Conservation (phyloP, 2,329 filamentous ascomycete species). For the Alternaria ethzedia region DNA sequence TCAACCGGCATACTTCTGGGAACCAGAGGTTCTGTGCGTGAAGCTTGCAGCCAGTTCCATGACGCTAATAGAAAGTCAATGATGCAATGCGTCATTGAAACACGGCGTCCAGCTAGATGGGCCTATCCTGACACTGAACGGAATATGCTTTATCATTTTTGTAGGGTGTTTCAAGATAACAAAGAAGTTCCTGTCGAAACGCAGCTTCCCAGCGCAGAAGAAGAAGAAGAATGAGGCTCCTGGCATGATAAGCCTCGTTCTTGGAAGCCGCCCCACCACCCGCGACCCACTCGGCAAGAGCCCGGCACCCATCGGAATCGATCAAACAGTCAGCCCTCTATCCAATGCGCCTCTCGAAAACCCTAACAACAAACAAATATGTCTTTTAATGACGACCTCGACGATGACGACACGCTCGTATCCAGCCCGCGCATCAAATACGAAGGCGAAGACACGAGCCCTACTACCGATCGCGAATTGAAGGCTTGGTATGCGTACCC, state of each 20-base stretch:
- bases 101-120: background rate
- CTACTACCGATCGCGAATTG: constrained; percentile 80
- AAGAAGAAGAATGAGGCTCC: background rate
- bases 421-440: constrained; percentile 19
- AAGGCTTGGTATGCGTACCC: constrained; percentile 89
- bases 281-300: background rate
- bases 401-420: constrained; percentile 5
- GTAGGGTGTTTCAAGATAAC: background rate
- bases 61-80: background rate
- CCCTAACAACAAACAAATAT: constrained; percentile 8
- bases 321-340: background rate
- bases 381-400: constrained; percentile 16
- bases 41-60: background rate
- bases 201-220: background rate
- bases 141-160: background rate
- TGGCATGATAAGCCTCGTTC: background rate
- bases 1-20: background rate
- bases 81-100: background rate
- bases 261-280: background rate
- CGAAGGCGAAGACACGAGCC: constrained; percentile 60
- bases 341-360: background rate
- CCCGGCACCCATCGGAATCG: constrained; percentile 5
- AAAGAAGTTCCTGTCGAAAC: background rate
- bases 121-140: background rate
- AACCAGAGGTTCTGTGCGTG: background rate